Conservation (phyloP, 441 rosid genomes). For the Metrosideros polymorpha region DNA sequence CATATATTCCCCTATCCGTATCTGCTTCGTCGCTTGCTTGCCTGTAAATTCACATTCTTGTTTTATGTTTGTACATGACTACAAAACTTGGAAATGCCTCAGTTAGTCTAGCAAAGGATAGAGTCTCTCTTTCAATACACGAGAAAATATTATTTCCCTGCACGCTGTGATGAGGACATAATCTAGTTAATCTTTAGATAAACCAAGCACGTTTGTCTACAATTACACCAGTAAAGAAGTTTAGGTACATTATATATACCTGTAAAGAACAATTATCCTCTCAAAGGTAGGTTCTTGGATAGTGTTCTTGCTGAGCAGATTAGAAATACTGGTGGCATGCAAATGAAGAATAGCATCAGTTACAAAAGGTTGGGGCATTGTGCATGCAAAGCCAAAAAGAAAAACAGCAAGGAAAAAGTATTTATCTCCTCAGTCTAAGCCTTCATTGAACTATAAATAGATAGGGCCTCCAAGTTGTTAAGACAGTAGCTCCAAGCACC, state of each 20-base stretch:
- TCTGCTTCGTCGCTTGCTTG: constrained; percentile 41
- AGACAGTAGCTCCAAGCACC: neutral
- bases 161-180: constrained; percentile 2
- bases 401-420: neutral
- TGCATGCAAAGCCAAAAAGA: neutral
- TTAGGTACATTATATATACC: constrained; percentile 27
- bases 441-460: neutral
- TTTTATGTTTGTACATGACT: neutral
- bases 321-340: constrained; percentile 38
- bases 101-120: neutral
- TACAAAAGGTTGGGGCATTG: neutral
- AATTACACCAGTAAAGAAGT: neutral
- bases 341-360: constrained; percentile 6
- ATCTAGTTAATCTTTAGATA: neutral
- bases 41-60: constrained; percentile 33
- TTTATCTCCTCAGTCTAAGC: neutral
- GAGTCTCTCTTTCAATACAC: neutral
- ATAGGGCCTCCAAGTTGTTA: neutral
- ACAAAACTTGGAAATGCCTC: neutral
- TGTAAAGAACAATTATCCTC: constrained; percentile 89
- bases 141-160: neutral
- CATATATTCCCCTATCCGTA: constrained; percentile 60
- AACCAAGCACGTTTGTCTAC: neutral
- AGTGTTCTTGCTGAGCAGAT: constrained; percentile 62
- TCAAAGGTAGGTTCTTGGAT: constrained; percentile 96